phyloP scores from a whole-genome alignment of 805 yeast genomes.

The Wickerhamiella bombiphila region DNA sequence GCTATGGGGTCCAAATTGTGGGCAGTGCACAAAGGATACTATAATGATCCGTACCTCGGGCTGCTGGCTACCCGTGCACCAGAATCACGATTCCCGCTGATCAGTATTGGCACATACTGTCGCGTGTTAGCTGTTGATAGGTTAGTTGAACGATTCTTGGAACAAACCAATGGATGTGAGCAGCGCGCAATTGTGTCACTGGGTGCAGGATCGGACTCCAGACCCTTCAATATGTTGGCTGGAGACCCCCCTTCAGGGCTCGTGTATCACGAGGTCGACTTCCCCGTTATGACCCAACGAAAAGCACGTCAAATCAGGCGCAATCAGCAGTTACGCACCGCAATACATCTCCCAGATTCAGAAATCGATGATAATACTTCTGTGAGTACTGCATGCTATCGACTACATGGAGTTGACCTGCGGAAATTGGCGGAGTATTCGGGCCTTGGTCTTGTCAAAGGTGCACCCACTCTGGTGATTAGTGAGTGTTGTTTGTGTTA shows the following conservation, averaged over 20 bases:
- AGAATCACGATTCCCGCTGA: constrained; percentile 37
- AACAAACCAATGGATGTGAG: constrained; percentile 14
- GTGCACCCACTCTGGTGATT: constrained; percentile 43
- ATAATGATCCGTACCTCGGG: constrained; percentile 28
- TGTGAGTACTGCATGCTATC: constrained; percentile 27
- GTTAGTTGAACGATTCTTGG: constrained; percentile 28
- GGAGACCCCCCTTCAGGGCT: constrained; percentile 21
- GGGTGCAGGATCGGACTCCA: constrained; percentile 75
- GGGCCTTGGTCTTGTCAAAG: constrained; percentile 3
- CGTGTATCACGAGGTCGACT: constrained; percentile 49
- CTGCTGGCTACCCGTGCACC: constrained; percentile 6
- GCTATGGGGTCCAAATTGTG: constrained; percentile 40
- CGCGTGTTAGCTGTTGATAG: constrained; percentile 33
- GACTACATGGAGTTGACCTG: constrained; percentile 42
- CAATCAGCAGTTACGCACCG: not conserved
- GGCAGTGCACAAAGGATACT: constrained; percentile 32
- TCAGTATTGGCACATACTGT: constrained; percentile 47
- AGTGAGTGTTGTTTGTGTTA: constrained; percentile 73
- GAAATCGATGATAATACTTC: constrained; percentile 4
- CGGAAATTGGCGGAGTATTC: constrained; percentile 26
- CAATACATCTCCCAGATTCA: not conserved
- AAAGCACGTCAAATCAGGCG: constrained; percentile 27
- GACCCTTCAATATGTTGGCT: constrained; percentile 42
- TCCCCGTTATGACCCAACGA: constrained; percentile 35
- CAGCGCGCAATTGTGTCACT: constrained; percentile 40